Base-by-base conservation (phyloP, 257 asterid genomes). In the Primulina huaijiensis region DNA sequence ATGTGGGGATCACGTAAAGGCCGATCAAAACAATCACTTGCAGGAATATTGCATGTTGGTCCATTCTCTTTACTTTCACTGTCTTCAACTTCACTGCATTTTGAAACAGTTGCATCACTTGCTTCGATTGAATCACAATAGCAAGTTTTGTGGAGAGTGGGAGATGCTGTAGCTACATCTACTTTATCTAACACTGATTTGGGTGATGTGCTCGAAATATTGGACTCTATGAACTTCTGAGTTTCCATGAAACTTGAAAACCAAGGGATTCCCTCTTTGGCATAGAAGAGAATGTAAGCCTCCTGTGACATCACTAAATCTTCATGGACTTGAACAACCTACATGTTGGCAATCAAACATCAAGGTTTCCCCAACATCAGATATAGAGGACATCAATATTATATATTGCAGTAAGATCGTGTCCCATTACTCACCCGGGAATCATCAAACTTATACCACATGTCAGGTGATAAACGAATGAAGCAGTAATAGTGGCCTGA, bases 401-500 rank as follows among this genome's bases (percentile, higher is more conserved):
- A 46, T 50, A 19, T 19, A 57, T 9, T 40, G 17, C 52, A 5
- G 52, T 14, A 23, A 50, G 62, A 7, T 35, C 25, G 59, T 33
- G 21, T 34, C 50, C 19, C 46, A 53, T 14, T 25, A 19, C 70
- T 74, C 86, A 93, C 97, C 95, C 67, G 77, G 7, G 92, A 82
- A 77, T 93, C 99, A 77, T 93, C 95, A 80, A 83, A 90, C 82
- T 81, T 81, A 90, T 85, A 90, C 97, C 97, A 93, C 52, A 62
- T 70, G 65, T 82, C 62, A 8, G 90, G 84, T 60, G 92, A 83
- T 68, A 80, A 40, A 55, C 96, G 92, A 72, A 90, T 69, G 76
- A 89, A 89, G 76, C 96, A 79, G 75, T 87, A 89, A 79, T 89
- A 93, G 79, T 90, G 99, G 68, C 99, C 99, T 60, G 92, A 90